phyloP scores from a whole-genome alignment of 495 filamentous ascomycete genomes.

The Xylaria grammica region DNA sequence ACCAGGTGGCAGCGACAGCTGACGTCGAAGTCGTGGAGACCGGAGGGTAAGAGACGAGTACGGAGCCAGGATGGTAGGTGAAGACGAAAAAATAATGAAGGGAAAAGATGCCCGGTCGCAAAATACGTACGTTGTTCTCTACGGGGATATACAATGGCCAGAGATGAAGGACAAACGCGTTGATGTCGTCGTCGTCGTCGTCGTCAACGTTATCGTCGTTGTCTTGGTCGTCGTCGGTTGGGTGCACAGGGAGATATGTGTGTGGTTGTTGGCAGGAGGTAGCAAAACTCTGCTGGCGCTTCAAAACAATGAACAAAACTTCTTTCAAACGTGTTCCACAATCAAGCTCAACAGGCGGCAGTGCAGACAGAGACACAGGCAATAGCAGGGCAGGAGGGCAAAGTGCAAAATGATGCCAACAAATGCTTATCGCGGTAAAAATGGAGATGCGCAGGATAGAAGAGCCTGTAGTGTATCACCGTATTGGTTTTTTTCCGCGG shows the following conservation, averaged over 20 bases:
- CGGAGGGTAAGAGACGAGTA: background rate
- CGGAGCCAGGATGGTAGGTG: background rate
- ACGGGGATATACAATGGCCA: background rate
- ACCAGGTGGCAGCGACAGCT: constrained; percentile 23
- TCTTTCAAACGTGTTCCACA: constrained; percentile 20
- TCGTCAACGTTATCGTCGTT: background rate
- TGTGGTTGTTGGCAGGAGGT: background rate
- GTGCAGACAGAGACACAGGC: constrained; percentile 15
- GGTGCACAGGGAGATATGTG: constrained; percentile 2
- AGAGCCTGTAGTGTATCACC: constrained; percentile 19
- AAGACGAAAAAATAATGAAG: constrained; percentile 1
- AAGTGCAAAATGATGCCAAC: constrained; percentile 21
- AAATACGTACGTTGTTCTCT: constrained; percentile 17
- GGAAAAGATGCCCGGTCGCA: constrained; percentile 5
- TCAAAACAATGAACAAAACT: constrained; percentile 24
- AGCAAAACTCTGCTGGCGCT: constrained; percentile 12
- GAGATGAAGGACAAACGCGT: constrained; percentile 1
- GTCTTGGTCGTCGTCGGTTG: constrained; percentile 1
- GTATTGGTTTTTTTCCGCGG: constrained; percentile 25
- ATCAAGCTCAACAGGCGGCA: constrained; percentile 15
- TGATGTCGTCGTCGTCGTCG: background rate
- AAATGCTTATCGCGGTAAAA: constrained; percentile 26
- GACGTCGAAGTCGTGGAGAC: constrained; percentile 15
- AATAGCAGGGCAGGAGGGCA: constrained; percentile 12
- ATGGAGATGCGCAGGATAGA: constrained; percentile 24